Percentiles rank a stretch among this genome's conserved stretches.
phyloP scores from a whole-genome alignment of 805 yeast genomes.

The Yarrowia deformans region DNA sequence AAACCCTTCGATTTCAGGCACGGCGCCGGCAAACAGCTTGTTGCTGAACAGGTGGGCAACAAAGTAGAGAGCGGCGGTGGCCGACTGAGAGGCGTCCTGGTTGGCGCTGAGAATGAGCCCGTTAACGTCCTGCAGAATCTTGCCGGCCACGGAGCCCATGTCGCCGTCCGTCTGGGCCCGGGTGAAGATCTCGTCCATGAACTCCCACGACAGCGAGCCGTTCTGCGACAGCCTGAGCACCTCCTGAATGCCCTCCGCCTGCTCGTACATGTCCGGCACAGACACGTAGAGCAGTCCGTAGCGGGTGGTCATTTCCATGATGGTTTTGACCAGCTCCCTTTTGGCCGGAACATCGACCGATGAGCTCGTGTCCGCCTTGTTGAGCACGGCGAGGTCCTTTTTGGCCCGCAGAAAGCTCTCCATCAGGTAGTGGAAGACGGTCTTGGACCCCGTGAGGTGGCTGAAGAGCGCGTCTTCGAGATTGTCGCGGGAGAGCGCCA shows the following conservation, averaged over 20 bases:
- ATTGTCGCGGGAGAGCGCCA: background rate
- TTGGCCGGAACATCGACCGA: background rate
- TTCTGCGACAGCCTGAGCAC: slow-evolving; percentile 14
- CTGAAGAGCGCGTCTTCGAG: slow-evolving; percentile 25
- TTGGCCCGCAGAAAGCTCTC: slow-evolving; percentile 22
- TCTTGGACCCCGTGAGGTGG: slow-evolving; percentile 9
- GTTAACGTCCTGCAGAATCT: slow-evolving; percentile 22
- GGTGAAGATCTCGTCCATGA: slow-evolving; percentile 18
- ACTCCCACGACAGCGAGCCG: slow-evolving; percentile 30
- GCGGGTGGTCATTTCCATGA: slow-evolving; percentile 5
- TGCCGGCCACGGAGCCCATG: slow-evolving; percentile 11
- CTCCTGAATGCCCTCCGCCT: slow-evolving; percentile 9
- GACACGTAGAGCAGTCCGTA: slow-evolving; percentile 17
- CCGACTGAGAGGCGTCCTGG: slow-evolving; percentile 19
- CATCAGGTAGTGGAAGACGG: slow-evolving; percentile 27
- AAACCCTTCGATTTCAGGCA: slow-evolving; percentile 66
- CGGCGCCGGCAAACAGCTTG: slow-evolving; percentile 66
- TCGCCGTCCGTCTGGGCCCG: slow-evolving; percentile 15
- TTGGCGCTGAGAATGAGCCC: slow-evolving; percentile 7
- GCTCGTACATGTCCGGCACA: slow-evolving; percentile 37
- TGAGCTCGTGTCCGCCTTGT: slow-evolving; percentile 6
- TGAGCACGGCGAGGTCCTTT: slow-evolving; percentile 9
- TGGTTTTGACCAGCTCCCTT: slow-evolving; percentile 1
- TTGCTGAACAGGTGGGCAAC: slow-evolving; percentile 62
- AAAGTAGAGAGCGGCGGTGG: slow-evolving; percentile 58